phyloP scores from a whole-genome alignment of 208 protist species.

The Leptomonas pyrrhocoris region DNA sequence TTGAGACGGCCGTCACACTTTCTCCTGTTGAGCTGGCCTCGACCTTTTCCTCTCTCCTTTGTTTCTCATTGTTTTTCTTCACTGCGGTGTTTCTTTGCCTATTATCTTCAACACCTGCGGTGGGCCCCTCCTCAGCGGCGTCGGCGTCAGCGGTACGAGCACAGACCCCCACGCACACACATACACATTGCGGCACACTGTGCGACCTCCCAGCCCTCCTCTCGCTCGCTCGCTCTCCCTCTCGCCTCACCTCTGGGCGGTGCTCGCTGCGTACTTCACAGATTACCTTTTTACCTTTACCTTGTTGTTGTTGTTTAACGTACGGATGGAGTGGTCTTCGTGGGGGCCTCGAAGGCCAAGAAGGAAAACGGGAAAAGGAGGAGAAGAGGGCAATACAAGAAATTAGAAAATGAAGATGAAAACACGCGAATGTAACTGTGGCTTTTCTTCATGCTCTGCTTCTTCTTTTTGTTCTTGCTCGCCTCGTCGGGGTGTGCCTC shows the following conservation, averaged over 20 bases:
- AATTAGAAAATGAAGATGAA: neutral
- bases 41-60: neutral
- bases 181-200: too few relatives aligned
- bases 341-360: neutral
- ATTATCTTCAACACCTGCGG: too few relatives aligned
- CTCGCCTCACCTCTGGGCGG: conserved; percentile 7
- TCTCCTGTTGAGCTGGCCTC: too few relatives aligned
- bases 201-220: neutral
- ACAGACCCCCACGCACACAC: too few relatives aligned
- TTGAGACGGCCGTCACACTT: too few relatives aligned
- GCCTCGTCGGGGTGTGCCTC: neutral
- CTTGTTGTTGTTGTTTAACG: conserved; percentile 13
- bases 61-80: conserved; percentile 4
- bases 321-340: neutral
- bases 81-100: neutral
- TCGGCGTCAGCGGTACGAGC: too few relatives aligned
- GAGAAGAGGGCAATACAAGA: neutral
- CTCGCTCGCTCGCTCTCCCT: conserved; percentile 14
- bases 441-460: neutral
- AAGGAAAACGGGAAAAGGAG: neutral
- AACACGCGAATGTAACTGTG: neutral
- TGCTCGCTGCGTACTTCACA: conserved; percentile 23
- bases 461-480: neutral
- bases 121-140: too few relatives aligned
- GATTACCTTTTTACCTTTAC: conserved; percentile 6